Base-by-base conservation (phyloP, 1,139 yeast species). In the Sugiyamaella xylanicola region DNA sequence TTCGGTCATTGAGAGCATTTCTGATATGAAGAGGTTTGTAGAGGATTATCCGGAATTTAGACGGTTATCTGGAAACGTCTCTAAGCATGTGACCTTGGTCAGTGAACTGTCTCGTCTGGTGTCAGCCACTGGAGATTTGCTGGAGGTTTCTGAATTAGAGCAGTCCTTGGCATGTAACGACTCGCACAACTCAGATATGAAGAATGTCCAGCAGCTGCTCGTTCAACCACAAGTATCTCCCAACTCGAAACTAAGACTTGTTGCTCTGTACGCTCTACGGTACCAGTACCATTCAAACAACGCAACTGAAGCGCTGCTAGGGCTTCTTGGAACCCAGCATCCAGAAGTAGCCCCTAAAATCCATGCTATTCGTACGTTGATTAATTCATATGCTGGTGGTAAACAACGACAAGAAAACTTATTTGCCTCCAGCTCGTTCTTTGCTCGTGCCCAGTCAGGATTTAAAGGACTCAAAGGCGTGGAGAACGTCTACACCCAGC, bases 1-100 rank as follows among this genome's bases (percentile, higher is more conserved):
- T 59, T 77, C 84, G 48, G 84, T 84, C 61, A 79, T 91, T 40
- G 87, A 84, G 61, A 85, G 93, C 53, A 83, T 93, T 53, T 83
- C 87, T 7, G 99, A 95, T 65, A 86, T 93, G 81, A 95, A 92
- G 70, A 83, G 85, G 63, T 88, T 92, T 66, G 84, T 93, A 57
- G 96, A 93, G 59, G 90, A 89, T 63, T 91, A 87, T 65, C 99
- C 99, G 0, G 98, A 93, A 68, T 92, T 87, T 68, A 85, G 91
- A 61, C 88, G 88, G 67, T 77, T 92, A 48, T 87, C 95, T 11
- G 85, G 91, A 42, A 93, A 91, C 67, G 91, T 95, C n/a, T 82
- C 95, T 44, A 93, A 93, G 67, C 99, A 95, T 71, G 90, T 95
- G 77, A 84, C 95, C 19, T 77, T 93, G 36, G 91, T 93, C 5